A percentile compares a stretch with the other conserved stretches of the same genome.
Conservation (phyloP, 2,329 filamentous ascomycete species). For the Nakataea oryzae region DNA sequence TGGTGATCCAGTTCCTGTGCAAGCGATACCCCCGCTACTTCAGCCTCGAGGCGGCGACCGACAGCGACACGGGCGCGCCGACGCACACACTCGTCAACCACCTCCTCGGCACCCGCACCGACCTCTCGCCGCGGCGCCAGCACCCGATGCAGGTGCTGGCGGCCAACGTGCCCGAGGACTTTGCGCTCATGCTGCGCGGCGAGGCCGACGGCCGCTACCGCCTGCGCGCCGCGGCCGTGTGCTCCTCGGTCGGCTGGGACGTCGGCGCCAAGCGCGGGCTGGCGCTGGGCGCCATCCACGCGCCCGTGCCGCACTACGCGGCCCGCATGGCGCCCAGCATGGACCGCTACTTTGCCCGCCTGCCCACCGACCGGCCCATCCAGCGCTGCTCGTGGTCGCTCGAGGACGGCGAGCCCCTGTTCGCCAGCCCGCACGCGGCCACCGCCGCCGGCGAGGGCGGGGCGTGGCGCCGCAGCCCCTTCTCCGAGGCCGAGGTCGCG, state of each 20-base stretch:
- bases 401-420: constrained; percentile 65
- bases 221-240: constrained; percentile 67
- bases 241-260: constrained; percentile 74
- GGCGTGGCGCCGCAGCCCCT: constrained; percentile 31
- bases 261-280: constrained; percentile 63
- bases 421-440: constrained; percentile 55
- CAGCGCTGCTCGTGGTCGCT: constrained; percentile 80
- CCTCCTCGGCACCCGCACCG: constrained; percentile 52
- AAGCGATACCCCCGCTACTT: constrained; percentile 71
- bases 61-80: neutral
- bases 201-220: constrained; percentile 61
- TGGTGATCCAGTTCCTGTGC: constrained; percentile 70
- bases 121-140: constrained; percentile 34
- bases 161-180: constrained; percentile 76
- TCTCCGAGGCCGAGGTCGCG: constrained; percentile 37
- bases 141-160: constrained; percentile 62
- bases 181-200: constrained; percentile 64
- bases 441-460: constrained; percentile 25
- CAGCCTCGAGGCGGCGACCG: constrained; percentile 29
- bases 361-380: constrained; percentile 64
- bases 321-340: constrained; percentile 83
- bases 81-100: constrained; percentile 54
- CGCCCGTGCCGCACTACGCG: constrained; percentile 69
- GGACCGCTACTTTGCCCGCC: constrained; percentile 70
- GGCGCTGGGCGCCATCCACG: constrained; percentile 61